Evolutionary conservation across 768 basidiomycete genomes (phyloP).

Genomic region (Collybiopsis confluens): DNA sequence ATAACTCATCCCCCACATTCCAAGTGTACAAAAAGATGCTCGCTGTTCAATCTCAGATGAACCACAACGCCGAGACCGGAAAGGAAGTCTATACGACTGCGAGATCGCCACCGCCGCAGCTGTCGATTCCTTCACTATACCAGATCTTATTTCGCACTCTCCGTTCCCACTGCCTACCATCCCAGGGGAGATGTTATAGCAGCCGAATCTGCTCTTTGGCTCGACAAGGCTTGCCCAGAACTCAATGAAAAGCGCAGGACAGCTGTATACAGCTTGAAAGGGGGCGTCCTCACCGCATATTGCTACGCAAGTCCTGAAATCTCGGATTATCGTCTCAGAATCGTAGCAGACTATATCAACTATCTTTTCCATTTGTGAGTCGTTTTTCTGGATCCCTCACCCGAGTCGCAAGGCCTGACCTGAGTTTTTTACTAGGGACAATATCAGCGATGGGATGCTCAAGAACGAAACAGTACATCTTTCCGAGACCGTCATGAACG

Average conservation of each 20-base stretch:
- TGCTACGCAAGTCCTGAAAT: constrained; percentile 49
- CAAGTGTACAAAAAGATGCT: too few relatives aligned
- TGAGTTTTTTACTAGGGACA: constrained; percentile 37
- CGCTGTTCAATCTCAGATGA: too few relatives aligned
- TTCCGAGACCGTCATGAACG: constrained; percentile 67
- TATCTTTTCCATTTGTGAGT: constrained; percentile 51
- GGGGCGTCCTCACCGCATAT: constrained; percentile 62
- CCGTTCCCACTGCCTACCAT: constrained; percentile 41
- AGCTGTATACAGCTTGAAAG: constrained; percentile 55
- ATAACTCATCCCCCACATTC: too few relatives aligned
- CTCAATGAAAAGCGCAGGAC: constrained; percentile 38
- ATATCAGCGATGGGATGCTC: constrained; percentile 79
- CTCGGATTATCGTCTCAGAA: constrained; percentile 52
- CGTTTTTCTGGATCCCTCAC: too few relatives aligned
- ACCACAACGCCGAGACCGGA: too few relatives aligned
- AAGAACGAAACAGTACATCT: constrained; percentile 53
- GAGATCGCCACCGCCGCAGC: too few relatives aligned
- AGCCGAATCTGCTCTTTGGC: constrained; percentile 44
- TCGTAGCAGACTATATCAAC: constrained; percentile 67
- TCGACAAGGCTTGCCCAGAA: constrained; percentile 41
- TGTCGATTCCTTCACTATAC: constrained; percentile 45
- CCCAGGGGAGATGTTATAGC: constrained; percentile 42
- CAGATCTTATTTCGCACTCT: constrained; percentile 53
- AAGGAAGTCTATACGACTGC: too few relatives aligned
- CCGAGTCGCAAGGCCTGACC: too few relatives aligned